Evolutionary conservation across 352 stramenopile species (phyloP), one percentile per base, ranked within the genome.

Genomic region (Halophytophthora batemanensis): DNA sequence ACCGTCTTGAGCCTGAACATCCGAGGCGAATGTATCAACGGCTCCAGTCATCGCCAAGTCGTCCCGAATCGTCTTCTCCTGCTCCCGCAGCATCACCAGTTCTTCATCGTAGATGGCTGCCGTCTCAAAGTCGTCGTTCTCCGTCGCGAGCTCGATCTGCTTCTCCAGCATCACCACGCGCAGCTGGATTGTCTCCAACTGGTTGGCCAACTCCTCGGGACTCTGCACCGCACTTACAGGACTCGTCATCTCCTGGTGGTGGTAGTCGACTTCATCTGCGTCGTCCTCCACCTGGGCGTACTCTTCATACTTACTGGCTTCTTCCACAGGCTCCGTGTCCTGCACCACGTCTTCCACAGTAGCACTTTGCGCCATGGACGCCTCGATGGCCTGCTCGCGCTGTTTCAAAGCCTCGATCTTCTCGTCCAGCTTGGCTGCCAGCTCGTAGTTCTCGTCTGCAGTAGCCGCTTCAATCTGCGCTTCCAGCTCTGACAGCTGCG

Each of bases 371-470:
- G 56, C 43, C 2, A 81, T 45, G n/a, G 39, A 64, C 1, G 65
- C 63, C 38, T 73, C 38, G 1, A 89, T 66, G 3, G 61, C 63
- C 47, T 72, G 61, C 41, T 85, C 66, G 4, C 69, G 75, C 15
- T 70, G 50, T 53, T 86, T 85, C 33, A 88, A 62, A 0, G 31
- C 40, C 48, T 91, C 77, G 12, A 93, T 67, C 50, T 86, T 79
- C 23, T 90, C 78, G 43, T 93, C 83, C 40, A 93, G 53, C 28
- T 65, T 83, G 12, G 80, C 83, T 34, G 83, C 83, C 37, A 86
- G 55, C 38, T 93, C 83, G 48, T 93, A 91, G 2, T 93, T 71
- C 53, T 93, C 83, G 23, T 86, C 84, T 41, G 89, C 81, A 0
- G 83, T 93, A 2, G 83, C 83, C 22, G 75, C 61, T 36, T 93